Base-by-base conservation (phyloP, 2,329 filamentous ascomycete species). In the Grosmannia huntii region DNA sequence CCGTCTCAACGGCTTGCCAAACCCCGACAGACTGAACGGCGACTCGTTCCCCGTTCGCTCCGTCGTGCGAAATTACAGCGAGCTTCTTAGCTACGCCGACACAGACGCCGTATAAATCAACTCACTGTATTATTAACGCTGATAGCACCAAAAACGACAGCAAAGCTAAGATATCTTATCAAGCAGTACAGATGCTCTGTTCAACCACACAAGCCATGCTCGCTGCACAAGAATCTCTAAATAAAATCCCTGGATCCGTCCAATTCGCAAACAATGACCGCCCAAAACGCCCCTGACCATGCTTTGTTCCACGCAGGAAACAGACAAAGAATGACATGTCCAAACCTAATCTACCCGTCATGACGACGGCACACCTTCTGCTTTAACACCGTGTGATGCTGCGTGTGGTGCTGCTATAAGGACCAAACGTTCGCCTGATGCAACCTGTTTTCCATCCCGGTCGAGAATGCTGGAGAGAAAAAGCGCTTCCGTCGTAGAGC, bases 281-380 rank as follows among this genome's bases (percentile, higher is more conserved):
- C 25, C 56, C 53, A 48, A 50, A 60, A 61, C 60, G 60, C 60
- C 60, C 52, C 36, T 52, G 50, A 11, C 58, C 58, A 61, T 61
- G 60, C 54, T 57, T 58, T 44, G 55, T 59, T 49, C 44, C 46
- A 27, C 56, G 48, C 55, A 50, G 38, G 31, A 57, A 44, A 52
- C 19, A 33, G 55, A 52, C 23, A 41, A 52, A 21, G 25, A 28
- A 55, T 55, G 33, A 27, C 23, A 27, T 41, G 55, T 56, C 55
- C 55, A 56, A 44, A 23, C 51, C 31, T 11, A 53, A 21, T 52
- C 50, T 33, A 23, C 14, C 50, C 50, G 52, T 41, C 19, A 7
- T n/a, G 41, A n/a, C 49, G 11, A 51, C 27, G 25, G 25, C 16
- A 28, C 27, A 16, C 19, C 16, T 33, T 53, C 27, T 53, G 25